phyloP scores from a whole-genome alignment of 768 basidiomycete genomes.

The Calocybe gangraenosa region DNA sequence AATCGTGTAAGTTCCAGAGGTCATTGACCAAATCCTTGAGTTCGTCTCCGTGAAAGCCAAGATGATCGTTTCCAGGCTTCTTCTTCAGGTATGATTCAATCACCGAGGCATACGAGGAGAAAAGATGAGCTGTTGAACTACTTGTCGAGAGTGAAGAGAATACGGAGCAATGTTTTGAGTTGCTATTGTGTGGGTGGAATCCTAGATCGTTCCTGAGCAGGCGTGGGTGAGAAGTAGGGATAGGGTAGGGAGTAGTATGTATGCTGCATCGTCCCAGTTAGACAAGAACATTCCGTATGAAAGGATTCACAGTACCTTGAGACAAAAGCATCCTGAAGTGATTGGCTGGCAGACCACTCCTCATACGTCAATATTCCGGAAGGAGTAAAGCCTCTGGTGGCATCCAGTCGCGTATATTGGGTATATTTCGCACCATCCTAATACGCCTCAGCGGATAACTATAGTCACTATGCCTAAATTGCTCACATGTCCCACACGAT shows the following conservation, averaged over 20 bases:
- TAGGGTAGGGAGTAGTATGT: slow-evolving; percentile 49
- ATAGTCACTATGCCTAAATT: neutral
- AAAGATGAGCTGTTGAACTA: slow-evolving; percentile 31
- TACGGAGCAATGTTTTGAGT: slow-evolving; percentile 17
- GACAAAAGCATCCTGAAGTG: slow-evolving; percentile 26
- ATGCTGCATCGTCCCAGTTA: slow-evolving; percentile 27
- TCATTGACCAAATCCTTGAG: slow-evolving; percentile 51
- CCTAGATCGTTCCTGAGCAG: slow-evolving; percentile 29
- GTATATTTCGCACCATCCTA: slow-evolving; percentile 9
- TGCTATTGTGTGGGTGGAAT: slow-evolving; percentile 5
- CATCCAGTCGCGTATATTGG: slow-evolving; percentile 42
- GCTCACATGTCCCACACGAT: slow-evolving; percentile 16
- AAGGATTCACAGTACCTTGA: slow-evolving; percentile 29
- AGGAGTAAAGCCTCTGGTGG: slow-evolving; percentile 56
- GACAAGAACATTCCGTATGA: slow-evolving; percentile 8
- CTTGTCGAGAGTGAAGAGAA: slow-evolving; percentile 47
- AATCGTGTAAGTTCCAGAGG: slow-evolving; percentile 58
- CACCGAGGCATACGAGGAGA: slow-evolving; percentile 50
- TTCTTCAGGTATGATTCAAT: slow-evolving; percentile 40
- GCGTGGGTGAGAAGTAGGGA: slow-evolving; percentile 57
- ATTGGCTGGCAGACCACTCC: slow-evolving; percentile 29
- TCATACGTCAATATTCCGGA: slow-evolving; percentile 32
- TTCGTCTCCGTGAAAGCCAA: slow-evolving; percentile 52
- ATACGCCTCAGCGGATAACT: neutral
- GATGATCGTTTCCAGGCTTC: slow-evolving; percentile 28